Evolutionary conservation across 495 filamentous ascomycete genomes (phyloP).

Genomic region (Penicillium coffeae): DNA sequence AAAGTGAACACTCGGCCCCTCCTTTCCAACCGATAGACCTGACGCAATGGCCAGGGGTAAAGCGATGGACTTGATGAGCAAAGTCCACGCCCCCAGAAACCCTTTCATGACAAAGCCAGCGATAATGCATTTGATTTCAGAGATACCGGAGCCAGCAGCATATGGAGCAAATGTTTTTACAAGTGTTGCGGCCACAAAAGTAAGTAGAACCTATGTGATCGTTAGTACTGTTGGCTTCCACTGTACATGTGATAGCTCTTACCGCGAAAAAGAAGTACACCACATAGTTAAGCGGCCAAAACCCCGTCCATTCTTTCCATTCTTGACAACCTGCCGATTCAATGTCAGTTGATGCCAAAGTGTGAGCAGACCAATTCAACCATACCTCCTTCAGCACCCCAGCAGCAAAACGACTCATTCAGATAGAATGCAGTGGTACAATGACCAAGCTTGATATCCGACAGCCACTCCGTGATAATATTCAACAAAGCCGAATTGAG

Average conservation of each 20-base stretch:
- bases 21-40: constrained; percentile 92
- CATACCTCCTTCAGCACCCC: constrained; percentile 85
- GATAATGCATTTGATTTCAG: constrained; percentile 99
- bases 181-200: constrained; percentile 74
- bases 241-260: constrained; percentile 19
- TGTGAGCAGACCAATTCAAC: constrained; percentile 1
- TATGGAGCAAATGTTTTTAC: constrained; percentile 96
- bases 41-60: constrained; percentile 92
- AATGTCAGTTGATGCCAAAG: neutral
- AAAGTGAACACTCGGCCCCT: constrained; percentile 97
- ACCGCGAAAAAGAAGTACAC: constrained; percentile 88
- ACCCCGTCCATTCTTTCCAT: constrained; percentile 85
- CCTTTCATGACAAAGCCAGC: constrained; percentile 99
- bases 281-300: constrained; percentile 77
- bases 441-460: constrained; percentile 91
- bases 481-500: constrained; percentile 91
- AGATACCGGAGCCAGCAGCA: constrained; percentile 94
- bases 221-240: constrained; percentile 1
- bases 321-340: constrained; percentile 68
- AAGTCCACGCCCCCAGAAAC: constrained; percentile 87
- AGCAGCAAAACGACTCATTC: constrained; percentile 98
- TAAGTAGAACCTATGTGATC: constrained; percentile 63
- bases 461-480: constrained; percentile 95
- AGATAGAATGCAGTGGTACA: constrained; percentile 95
- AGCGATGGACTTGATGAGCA: constrained; percentile 90